Evolutionary conservation across 176 grass and related monocot species (phyloP).

Genomic region (Cenchrus americanus): DNA sequence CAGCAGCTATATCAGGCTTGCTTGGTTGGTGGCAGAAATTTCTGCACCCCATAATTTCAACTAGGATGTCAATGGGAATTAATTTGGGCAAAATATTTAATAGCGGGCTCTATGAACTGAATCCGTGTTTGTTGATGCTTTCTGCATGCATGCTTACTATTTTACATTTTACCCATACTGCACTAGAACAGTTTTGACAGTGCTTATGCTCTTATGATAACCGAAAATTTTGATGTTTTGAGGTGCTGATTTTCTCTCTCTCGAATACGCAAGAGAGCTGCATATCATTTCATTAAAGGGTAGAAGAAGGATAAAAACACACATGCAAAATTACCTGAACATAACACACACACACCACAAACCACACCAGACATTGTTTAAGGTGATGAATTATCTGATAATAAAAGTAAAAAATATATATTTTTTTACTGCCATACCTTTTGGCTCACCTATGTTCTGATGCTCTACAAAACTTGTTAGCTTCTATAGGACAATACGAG

Average conservation of each 20-base stretch:
- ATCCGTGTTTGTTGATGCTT: neutral
- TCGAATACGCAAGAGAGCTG: too few relatives aligned
- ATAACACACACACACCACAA: too few relatives aligned
- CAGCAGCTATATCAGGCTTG: neutral
- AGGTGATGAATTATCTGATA: neutral
- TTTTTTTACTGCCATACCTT: neutral
- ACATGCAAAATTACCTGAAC: too few relatives aligned
- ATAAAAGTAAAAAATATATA: neutral
- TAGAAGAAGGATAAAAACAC: too few relatives aligned
- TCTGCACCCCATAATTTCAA: neutral
- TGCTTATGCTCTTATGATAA: neutral
- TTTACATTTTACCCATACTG: neutral
- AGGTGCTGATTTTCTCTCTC: neutral
- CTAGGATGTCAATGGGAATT: neutral
- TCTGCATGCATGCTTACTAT: neutral
- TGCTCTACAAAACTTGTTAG: neutral
- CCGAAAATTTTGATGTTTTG: neutral
- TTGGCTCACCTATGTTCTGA: neutral
- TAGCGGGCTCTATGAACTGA: neutral
- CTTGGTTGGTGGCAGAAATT: constrained; percentile 9
- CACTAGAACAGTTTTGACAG: neutral
- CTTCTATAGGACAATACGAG: neutral
- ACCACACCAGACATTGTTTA: too few relatives aligned
- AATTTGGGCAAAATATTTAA: neutral
- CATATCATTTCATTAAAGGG: too few relatives aligned